Evolutionary conservation across 371 early-diverging fungal species (phyloP), one percentile per base, ranked within the genome.

Genomic region (Mucor irregularis): DNA sequence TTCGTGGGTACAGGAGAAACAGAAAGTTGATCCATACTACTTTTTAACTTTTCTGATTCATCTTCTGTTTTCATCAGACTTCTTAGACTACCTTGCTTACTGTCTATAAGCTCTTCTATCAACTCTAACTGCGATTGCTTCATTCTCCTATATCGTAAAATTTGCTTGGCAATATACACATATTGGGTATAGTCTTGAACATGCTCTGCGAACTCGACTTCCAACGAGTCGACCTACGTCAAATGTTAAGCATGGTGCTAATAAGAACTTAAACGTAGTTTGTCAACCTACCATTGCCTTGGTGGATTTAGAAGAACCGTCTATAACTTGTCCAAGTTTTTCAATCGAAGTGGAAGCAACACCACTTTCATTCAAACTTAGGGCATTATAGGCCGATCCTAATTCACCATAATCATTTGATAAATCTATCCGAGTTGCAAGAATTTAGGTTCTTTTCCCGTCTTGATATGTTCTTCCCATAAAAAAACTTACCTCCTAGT

Each of bases 181-280:
- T 89, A 91, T 75, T 91, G 91, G 21, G 82, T 76, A 60, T 97
- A 96, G 65, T 94, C 94, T 51, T 89, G 90, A 55, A 96, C 65
- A 5, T 89, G 89, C 54, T 93, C 94, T 13, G 85, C 68, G 40
- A 92, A 84, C 26, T 82, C 81, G 8, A 82, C 69, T 46, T 95
- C 95, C 53, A 94, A 58, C 6, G 72, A 40, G 40, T 69, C 69
- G 30, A 76, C n/a, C n/a, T n/a, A n/a, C n/a, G n/a, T n/a, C n/a
- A n/a, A n/a, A n/a, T n/a, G n/a, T n/a, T n/a, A n/a, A n/a, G n/a
- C n/a, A n/a, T n/a, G n/a, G n/a, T n/a, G n/a, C n/a, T n/a, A n/a
- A n/a, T n/a, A n/a, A n/a, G n/a, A n/a, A n/a, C n/a, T n/a, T n/a
- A n/a, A n/a, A n/a, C n/a, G n/a, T n/a, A n/a, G n/a, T n/a, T n/a